Percentiles rank a stretch among this genome's conserved stretches.
phyloP scores from a whole-genome alignment of 2,329 filamentous ascomycete species.

The Pyrenochaeta sp. region DNA sequence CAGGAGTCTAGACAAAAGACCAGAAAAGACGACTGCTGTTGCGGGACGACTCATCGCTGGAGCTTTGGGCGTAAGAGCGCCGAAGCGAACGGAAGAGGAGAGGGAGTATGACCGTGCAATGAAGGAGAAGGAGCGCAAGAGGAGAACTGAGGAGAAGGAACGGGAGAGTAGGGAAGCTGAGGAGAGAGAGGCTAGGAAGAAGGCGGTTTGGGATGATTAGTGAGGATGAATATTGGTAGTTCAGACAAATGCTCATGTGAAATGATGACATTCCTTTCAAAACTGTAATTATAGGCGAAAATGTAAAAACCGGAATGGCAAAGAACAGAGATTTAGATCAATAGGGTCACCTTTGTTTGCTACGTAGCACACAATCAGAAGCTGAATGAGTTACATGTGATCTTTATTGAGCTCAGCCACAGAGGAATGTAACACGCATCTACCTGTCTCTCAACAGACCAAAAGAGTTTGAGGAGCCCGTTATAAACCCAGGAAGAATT shows the following conservation, averaged over 20 bases:
- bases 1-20: constrained; percentile 57
- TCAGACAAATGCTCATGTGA: background rate
- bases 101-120: constrained; percentile 83
- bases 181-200: constrained; percentile 76
- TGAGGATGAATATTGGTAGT: background rate
- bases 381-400: too few species aligned
- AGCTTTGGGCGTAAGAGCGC: constrained; percentile 81
- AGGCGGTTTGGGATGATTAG: constrained; percentile 82
- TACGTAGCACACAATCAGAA: too few species aligned
- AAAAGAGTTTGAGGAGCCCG: background rate
- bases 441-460: background rate
- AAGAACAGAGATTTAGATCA: background rate
- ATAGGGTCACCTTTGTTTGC: background rate
- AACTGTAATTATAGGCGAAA: background rate
- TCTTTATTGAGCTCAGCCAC: too few species aligned
- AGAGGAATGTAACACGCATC: background rate
- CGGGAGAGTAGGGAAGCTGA: constrained; percentile 70
- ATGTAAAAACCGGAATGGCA: constrained; percentile 3
- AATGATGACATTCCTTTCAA: background rate
- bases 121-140: constrained; percentile 83
- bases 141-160: constrained; percentile 74
- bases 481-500: background rate
- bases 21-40: constrained; percentile 93
- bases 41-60: constrained; percentile 90
- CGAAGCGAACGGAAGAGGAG: constrained; percentile 87